A percentile compares a stretch with the other conserved stretches of the same genome.
Evolutionary conservation across 176 grass and related monocot species (phyloP).

Genomic region (Triticum dicoccoides): DNA sequence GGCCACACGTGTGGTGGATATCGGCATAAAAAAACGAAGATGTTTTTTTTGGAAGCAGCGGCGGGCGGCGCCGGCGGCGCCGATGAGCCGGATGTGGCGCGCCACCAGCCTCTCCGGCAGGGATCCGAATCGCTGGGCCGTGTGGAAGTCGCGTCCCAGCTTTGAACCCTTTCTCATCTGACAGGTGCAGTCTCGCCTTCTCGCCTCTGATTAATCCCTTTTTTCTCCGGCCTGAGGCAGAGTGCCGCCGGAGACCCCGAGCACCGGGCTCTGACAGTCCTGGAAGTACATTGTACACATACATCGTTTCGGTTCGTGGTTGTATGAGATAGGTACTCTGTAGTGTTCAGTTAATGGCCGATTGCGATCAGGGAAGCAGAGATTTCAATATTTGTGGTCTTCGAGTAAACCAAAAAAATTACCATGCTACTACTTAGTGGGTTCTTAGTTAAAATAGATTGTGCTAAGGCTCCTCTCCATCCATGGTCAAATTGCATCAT

Average conservation of each 20-base stretch:
- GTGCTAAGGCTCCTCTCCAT: neutral
- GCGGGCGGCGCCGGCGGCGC: too few relatives aligned
- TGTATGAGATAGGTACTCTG: too few relatives aligned
- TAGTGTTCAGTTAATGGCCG: neutral
- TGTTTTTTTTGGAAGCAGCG: neutral
- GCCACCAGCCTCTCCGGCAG: neutral
- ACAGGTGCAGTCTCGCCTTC: neutral
- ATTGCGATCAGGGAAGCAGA: neutral
- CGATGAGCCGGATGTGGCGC: too few relatives aligned
- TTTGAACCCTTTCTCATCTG: neutral
- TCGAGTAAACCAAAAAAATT: too few relatives aligned
- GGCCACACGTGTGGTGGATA: too few relatives aligned
- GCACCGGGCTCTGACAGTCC: neutral
- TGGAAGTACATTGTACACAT: neutral
- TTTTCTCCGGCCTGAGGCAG: neutral
- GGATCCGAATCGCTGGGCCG: neutral
- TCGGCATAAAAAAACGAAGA: too few relatives aligned
- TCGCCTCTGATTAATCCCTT: neutral
- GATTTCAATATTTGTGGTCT: neutral
- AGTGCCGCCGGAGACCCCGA: neutral
- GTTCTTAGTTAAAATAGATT: neutral
- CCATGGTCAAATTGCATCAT: neutral
- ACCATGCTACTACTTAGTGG: too few relatives aligned
- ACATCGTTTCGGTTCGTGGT: too few relatives aligned
- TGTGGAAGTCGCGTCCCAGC: neutral